phyloP scores from a whole-genome alignment of 2,329 filamentous ascomycete genomes.

The Saccharata proteae region DNA sequence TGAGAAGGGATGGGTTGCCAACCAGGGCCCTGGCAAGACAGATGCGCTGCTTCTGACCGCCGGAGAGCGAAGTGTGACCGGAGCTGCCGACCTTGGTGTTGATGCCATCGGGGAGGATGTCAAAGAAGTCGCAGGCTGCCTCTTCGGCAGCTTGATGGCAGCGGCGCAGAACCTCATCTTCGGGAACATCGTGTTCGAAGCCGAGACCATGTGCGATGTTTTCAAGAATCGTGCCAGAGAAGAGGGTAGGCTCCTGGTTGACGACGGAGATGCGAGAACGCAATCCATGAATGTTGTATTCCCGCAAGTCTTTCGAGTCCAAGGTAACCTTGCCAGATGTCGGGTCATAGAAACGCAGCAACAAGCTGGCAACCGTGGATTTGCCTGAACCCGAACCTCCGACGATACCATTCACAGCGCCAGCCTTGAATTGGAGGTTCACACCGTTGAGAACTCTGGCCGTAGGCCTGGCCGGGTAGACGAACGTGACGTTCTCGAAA shows the following conservation, averaged over 20 bases:
- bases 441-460: constrained; percentile 28
- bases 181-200: constrained; percentile 33
- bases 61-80: constrained; percentile 33
- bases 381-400: constrained; percentile 34
- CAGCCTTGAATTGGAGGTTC: constrained; percentile 23
- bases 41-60: constrained; percentile 27
- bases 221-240: constrained; percentile 23
- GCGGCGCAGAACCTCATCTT: constrained; percentile 42
- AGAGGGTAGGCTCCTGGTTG: constrained; percentile 21
- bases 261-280: constrained; percentile 22
- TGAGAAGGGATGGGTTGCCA: constrained; percentile 19
- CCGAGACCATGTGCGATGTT: constrained; percentile 24
- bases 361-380: constrained; percentile 31
- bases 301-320: constrained; percentile 16
- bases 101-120: constrained; percentile 22
- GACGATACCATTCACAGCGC: constrained; percentile 33
- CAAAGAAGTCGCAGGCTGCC: constrained; percentile 48
- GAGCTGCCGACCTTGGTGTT: constrained; percentile 21
- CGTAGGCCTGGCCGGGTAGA: constrained; percentile 32
- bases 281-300: constrained; percentile 19
- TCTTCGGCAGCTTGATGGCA: constrained; percentile 47
- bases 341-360: constrained; percentile 29
- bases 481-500: constrained; percentile 28
- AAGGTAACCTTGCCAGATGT: constrained; percentile 22
- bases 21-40: constrained; percentile 24